These are phyloP conservation scores for Soucietia sequanensis DNA, from an alignment of 805 yeast genomes.

Conservation along the genomic window DNA sequence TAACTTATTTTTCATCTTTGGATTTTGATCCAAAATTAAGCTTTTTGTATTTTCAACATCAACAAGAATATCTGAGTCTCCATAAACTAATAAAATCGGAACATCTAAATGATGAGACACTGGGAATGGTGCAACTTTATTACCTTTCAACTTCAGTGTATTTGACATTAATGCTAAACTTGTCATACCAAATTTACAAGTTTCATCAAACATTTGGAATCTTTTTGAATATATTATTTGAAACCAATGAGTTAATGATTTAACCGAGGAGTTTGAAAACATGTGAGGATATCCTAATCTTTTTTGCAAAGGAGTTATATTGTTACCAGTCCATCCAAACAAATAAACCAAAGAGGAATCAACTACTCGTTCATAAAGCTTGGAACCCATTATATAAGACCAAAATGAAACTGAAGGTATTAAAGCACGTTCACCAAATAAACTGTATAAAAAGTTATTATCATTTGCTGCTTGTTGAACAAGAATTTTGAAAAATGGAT, in stretches of 20 bases:
- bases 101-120: slow-evolving; percentile 26
- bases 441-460: slow-evolving; percentile 19
- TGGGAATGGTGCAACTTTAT: slow-evolving; percentile 27
- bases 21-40: slow-evolving; percentile 22
- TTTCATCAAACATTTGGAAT: slow-evolving; percentile 34
- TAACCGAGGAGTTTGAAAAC: slow-evolving; percentile 29
- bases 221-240: slow-evolving; percentile 27
- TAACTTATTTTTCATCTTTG: slow-evolving; percentile 18
- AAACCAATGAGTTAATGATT: slow-evolving; percentile 30
- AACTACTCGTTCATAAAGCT: slow-evolving; percentile 21
- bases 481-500: slow-evolving; percentile 22
- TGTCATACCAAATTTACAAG: slow-evolving; percentile 21
- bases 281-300: slow-evolving; percentile 28
- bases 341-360: slow-evolving; percentile 20
- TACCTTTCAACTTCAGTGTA: slow-evolving; percentile 13
- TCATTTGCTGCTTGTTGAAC: slow-evolving; percentile 25
- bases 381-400: slow-evolving; percentile 20
- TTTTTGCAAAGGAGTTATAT: slow-evolving; percentile 22
- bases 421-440: slow-evolving; percentile 28
- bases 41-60: slow-evolving; percentile 23
- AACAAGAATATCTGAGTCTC: slow-evolving; percentile 27
- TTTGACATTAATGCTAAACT: slow-evolving; percentile 16
- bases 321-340: slow-evolving; percentile 28
- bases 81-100: slow-evolving; percentile 27
- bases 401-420: slow-evolving; percentile 30